Conservation (phyloP, 306 rosid genomes). For the Sophora flavescens region DNA sequence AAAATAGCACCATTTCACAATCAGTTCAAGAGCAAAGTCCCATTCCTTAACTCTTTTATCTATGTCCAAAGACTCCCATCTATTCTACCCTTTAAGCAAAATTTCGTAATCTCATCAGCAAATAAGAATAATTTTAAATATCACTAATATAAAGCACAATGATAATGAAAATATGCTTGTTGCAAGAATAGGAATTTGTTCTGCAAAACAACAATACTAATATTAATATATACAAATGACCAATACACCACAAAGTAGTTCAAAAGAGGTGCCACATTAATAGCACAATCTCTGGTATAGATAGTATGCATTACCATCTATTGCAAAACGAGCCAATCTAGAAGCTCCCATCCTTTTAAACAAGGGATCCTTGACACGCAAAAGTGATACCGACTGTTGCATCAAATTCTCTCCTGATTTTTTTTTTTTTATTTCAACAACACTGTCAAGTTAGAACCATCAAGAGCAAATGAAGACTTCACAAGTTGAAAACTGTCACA, state of each 20-base stretch:
- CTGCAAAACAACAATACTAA: not conserved
- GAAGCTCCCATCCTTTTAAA: slow-evolving; percentile 98
- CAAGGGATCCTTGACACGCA: slow-evolving; percentile 89
- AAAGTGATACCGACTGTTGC: slow-evolving; percentile 89
- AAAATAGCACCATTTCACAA: slow-evolving; percentile 1
- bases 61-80: slow-evolving; percentile 26
- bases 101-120: not conserved
- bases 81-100: slow-evolving; percentile 28
- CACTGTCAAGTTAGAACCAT: slow-evolving; percentile 41
- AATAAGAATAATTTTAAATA: slow-evolving; percentile 13
- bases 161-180: slow-evolving; percentile 4
- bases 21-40: slow-evolving; percentile 27
- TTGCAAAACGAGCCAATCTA: slow-evolving; percentile 82
- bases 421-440: slow-evolving; percentile 10
- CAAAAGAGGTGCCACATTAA: slow-evolving; percentile 15
- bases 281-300: slow-evolving; percentile 3
- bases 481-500: slow-evolving; percentile 17
- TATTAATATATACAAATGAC: not conserved
- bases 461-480: slow-evolving; percentile 9
- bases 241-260: slow-evolving; percentile 12
- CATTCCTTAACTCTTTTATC: slow-evolving; percentile 27
- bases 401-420: slow-evolving; percentile 85
- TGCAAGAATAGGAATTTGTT: slow-evolving; percentile 16
- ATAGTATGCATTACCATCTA: slow-evolving; percentile 65
- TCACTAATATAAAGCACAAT: slow-evolving; percentile 3